These are phyloP conservation scores for Triticum aestivum DNA, from an alignment of 176 grass and related monocot genomes.

Conservation along the genomic window DNA sequence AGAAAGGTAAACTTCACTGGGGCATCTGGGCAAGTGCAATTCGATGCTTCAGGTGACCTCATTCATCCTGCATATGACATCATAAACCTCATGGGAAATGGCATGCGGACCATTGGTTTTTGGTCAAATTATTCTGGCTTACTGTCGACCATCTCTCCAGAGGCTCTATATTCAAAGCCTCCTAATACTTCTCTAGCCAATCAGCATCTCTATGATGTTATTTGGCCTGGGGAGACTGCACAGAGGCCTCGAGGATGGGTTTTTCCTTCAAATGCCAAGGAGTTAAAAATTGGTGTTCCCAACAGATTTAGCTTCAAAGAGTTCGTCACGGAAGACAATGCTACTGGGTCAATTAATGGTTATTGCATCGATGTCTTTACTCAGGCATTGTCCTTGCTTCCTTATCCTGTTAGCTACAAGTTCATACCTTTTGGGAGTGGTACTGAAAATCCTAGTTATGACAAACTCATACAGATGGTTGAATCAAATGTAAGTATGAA, in stretches of 20 bases:
- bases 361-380: constrained; percentile 93
- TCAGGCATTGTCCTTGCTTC: constrained; percentile 80
- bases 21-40: constrained; percentile 58
- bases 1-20: constrained; percentile 66
- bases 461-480: constrained; percentile 56
- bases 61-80: constrained; percentile 87
- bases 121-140: constrained; percentile 90
- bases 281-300: constrained; percentile 81
- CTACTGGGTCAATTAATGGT: constrained; percentile 60
- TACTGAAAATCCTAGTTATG: constrained; percentile 65
- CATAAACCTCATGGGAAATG: constrained; percentile 79
- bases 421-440: constrained; percentile 74
- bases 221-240: constrained; percentile 84
- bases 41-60: constrained; percentile 53
- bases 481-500: constrained; percentile 63
- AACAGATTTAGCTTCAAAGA: constrained; percentile 68
- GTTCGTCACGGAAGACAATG: constrained; percentile 58
- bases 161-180: constrained; percentile 67
- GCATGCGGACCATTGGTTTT: constrained; percentile 68
- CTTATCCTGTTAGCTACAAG: constrained; percentile 83
- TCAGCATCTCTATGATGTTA: constrained; percentile 72
- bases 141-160: constrained; percentile 61
- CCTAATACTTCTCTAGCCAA: constrained; percentile 66
- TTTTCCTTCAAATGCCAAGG: constrained; percentile 73
- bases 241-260: constrained; percentile 87